Evolutionary conservation across 1,284 basidiomycete species (phyloP), one percentile per base, ranked within the genome.

Genomic region (Sphagnurus paluster): DNA sequence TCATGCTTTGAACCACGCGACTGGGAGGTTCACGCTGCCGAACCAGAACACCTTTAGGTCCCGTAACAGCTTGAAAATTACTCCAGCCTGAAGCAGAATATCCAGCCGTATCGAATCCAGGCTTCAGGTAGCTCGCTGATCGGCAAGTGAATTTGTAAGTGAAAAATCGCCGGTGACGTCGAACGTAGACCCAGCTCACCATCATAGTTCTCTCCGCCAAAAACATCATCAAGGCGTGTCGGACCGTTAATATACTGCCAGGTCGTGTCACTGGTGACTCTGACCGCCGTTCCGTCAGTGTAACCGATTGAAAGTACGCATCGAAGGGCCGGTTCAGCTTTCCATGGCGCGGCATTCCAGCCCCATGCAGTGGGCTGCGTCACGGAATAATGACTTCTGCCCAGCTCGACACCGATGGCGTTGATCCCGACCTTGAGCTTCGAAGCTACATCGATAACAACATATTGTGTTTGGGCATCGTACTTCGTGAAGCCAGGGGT

Each of bases 401-500:
- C 61, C 23, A 63, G 56, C 42, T 59, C 59, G 4, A 55, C 50
- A 14, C 55, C 51, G 35, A 64, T 50, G 13, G 48, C 59, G 33
- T 64, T 62, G 8, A 45, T 33, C 4, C 57, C 57, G 11, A 13
- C 14, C 4, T 32, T 45, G 17, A 59, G 47, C 19, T 42, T 39
- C 3, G 52, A 51, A 13, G 44, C 23, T 24, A 59, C 59, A 32
- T 62, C 59, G n/a, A 63, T 28, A 14, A 47, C 45, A 24, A 63
- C 56, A 29, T 60, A 63, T 41, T 61, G 60, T 29, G 55, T 42
- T 32, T 59, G 44, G 17, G 47, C 54, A 38, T 61, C 60, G 48
- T 60, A 63, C 33, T 62, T 63, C 10, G 62, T 63, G 46, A 63
- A 63, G 0, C 62, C 62, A 8, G 62, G 62, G 4, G 50, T 55